Evolutionary conservation across 78 protist species (phyloP), one percentile per base, ranked within the genome.

Genomic region (Corallochytrium limacisporum): DNA sequence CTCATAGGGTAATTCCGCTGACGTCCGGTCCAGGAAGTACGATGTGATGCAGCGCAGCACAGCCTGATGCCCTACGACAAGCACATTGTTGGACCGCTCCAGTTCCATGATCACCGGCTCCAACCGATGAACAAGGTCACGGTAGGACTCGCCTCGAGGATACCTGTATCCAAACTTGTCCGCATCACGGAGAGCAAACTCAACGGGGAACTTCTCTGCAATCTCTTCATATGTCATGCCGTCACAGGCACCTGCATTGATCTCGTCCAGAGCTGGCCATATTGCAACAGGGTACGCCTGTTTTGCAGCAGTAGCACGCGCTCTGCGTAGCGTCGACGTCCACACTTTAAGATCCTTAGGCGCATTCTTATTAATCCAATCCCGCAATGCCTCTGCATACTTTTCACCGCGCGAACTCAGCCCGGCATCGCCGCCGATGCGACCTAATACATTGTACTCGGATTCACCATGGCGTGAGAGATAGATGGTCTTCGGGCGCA

Each of bases 221-320:
- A 88, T 61, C 32, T 90, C 92, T 16, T 81, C 83, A 61, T 87
- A 84, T 16, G 97, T 90, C 91, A 92, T 33, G 24, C 89, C 91
- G 31, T 92, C 94, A 62, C 91, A 90, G 29, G 65, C 53, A 39
- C 97, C 97, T 2, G 93, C 94, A 43, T 85, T 82, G 48, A 92
- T 81, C 72, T 91, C 94, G 57, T 89, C 92, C 44, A 86, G 76
- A n/a, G 83, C 82, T 12, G 78, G 9, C 82, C 81, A 83, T 20
- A 33, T 39, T 57, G 63, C 8, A 37, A 0, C 63, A 57, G 26
- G 37, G 63, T 57, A 28, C 40, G 10, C 32, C 44, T 57, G 44
- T 39, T 33, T 24, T 33, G 44, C 63, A 33, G 31, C 61, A 32
- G 42, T 55, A 4, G n/a, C n/a, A n/a, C n/a, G n/a, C n/a, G 91